Conservation (phyloP, 768 basidiomycete genomes). For the Tulasnella sp. region DNA sequence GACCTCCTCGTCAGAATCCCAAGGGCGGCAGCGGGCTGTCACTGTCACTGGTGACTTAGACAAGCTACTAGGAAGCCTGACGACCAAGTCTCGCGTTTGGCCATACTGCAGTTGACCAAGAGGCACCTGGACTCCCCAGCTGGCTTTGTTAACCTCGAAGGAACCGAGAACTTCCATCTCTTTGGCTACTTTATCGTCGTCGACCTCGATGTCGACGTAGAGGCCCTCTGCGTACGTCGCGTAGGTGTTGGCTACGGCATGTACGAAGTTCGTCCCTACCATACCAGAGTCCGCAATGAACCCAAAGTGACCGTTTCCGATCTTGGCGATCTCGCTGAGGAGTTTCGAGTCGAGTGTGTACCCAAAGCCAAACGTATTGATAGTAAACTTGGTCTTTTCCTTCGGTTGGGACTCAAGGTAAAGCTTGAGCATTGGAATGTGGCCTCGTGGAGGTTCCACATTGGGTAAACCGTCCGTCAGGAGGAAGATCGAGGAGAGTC, state of each 20-base stretch:
- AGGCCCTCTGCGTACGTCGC: slow-evolving; percentile 36
- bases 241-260: slow-evolving; percentile 37
- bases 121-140: slow-evolving; percentile 12
- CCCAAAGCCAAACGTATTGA: slow-evolving; percentile 39
- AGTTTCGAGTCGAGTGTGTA: slow-evolving; percentile 37
- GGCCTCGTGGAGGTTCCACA: slow-evolving; percentile 37
- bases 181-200: slow-evolving; percentile 30
- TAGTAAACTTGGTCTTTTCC: slow-evolving; percentile 29
- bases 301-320: slow-evolving; percentile 32
- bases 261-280: slow-evolving; percentile 38
- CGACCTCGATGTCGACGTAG: slow-evolving; percentile 29
- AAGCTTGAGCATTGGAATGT: slow-evolving; percentile 36
- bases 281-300: slow-evolving; percentile 38
- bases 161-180: slow-evolving; percentile 3
- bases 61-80: slow-evolving; percentile 6
- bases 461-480: slow-evolving; percentile 38
- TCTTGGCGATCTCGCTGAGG: slow-evolving; percentile 32
- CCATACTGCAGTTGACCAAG: slow-evolving; percentile 35
- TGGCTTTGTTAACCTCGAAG: slow-evolving; percentile 7
- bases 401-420: slow-evolving; percentile 35
- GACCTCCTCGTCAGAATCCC: slow-evolving; percentile 20
- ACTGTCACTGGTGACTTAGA: slow-evolving; percentile 22
- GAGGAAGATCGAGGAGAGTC: slow-evolving; percentile 36
- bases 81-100: slow-evolving; percentile 37
- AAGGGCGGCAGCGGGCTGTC: slow-evolving; percentile 25